A percentile compares a stretch with the other conserved stretches of the same genome.
These are phyloP conservation scores for Phytophthora ramorum DNA, from an alignment of 352 stramenopile genomes.

Conservation along the genomic window DNA sequence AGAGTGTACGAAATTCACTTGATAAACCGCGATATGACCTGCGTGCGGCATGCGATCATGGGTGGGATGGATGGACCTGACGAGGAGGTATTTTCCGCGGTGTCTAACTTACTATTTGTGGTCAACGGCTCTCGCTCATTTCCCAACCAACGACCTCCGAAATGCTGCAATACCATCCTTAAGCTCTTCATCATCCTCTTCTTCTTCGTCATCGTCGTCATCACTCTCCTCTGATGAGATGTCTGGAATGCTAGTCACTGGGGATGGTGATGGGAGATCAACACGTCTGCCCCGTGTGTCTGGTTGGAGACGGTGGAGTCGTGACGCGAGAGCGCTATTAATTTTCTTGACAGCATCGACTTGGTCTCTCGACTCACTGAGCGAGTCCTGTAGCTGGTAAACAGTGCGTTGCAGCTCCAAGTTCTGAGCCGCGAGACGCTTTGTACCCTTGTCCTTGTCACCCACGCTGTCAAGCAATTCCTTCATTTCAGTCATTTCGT, in stretches of 20 bases:
- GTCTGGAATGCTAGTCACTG: slow-evolving; percentile 39
- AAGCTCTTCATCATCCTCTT: slow-evolving; percentile 54
- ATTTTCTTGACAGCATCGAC: slow-evolving; percentile 76
- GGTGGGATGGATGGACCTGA: too few species aligned
- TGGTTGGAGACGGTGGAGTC: slow-evolving; percentile 63
- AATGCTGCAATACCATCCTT: slow-evolving; percentile 48
- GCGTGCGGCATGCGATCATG: too few species aligned
- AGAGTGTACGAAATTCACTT: too few species aligned
- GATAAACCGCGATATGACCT: too few species aligned
- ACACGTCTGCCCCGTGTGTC: slow-evolving; percentile 62
- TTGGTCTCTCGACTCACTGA: slow-evolving; percentile 78
- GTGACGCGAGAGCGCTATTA: slow-evolving; percentile 73
- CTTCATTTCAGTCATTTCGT: slow-evolving; percentile 73
- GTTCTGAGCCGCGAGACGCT: slow-evolving; percentile 71
- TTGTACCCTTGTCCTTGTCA: slow-evolving; percentile 73
- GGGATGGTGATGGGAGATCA: slow-evolving; percentile 47
- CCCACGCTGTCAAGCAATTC: slow-evolving; percentile 56
- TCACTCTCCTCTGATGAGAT: slow-evolving; percentile 69
- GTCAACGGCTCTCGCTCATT: slow-evolving; percentile 5
- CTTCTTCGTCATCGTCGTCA: slow-evolving; percentile 49
- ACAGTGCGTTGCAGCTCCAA: slow-evolving; percentile 72
- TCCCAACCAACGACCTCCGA: slow-evolving; percentile 39
- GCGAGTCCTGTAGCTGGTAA: slow-evolving; percentile 75
- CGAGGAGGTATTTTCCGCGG: not conserved
- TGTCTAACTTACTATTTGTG: slow-evolving; percentile 6